Base-by-base conservation (phyloP, 306 rosid species). In the Neltuma alba region DNA sequence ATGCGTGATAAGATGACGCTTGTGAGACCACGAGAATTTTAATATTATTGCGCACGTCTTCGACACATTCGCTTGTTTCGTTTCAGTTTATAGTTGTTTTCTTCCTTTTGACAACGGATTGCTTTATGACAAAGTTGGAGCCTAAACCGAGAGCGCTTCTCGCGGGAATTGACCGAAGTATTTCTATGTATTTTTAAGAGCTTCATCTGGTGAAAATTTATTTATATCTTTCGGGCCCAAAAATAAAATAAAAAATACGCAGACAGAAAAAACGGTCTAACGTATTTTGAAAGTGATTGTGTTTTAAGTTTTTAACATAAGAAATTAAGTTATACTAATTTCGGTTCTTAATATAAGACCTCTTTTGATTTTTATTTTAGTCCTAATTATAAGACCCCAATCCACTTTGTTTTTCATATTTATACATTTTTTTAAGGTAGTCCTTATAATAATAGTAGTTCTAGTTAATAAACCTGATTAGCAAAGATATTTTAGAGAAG, bases 21-120 rank as follows among this genome's bases (percentile, higher is more conserved):
- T 67, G 83, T 80, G 89, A 68, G 80, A 76, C 47, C 52, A 23
- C 2, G 67, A 18, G 80, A 33, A 66, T 57, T 76, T 40, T 82
- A 34, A 44, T 34, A 61, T 15, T 6, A 63, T 3, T 11, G 5
- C 65, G 20, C 15, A 18, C 62, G 74, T 44, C 21, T 20, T 40
- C 33, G 72, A 21, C 34, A 5, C 48, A 5, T 33, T 33, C 2
- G 34, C 54, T 30, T 62, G 21, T 61, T 57, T 77, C 23, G 61
- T 71, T 31, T 54, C 7, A 23, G 27, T 9, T 37, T 21, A 47
- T 36, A 3, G 9, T 13, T 44, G 18, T 12, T 27, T 69, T 61
- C 70, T 34, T 5, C 13, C 14, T 16, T 61, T 7, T 38, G 13
- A 70, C 45, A 11, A 20, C 12, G 42, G 23, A n/a, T 63, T 7